These are phyloP conservation scores for Fusarium agapanthi DNA, from an alignment of 2,329 filamentous ascomycete genomes.

Conservation along the genomic window DNA sequence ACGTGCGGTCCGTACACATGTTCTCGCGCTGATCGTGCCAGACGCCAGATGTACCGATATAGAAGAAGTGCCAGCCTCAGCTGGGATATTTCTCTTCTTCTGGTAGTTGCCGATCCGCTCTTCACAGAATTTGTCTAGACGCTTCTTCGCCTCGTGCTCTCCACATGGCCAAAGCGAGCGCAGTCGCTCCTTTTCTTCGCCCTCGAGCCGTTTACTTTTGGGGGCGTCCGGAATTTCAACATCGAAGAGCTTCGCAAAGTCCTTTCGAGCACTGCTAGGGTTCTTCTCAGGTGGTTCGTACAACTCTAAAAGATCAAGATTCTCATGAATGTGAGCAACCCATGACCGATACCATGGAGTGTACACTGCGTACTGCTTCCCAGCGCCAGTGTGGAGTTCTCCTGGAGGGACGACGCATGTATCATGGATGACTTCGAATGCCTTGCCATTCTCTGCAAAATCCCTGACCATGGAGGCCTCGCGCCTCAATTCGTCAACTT, in stretches of 20 bases:
- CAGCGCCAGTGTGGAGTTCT: conserved; percentile 68
- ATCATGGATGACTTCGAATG: conserved; percentile 79
- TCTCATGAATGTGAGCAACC: conserved; percentile 75
- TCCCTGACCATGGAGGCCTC: conserved; percentile 73
- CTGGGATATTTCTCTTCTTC: conserved; percentile 71
- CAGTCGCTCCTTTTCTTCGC: conserved; percentile 67
- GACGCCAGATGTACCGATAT: conserved; percentile 78
- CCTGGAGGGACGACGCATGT: conserved; percentile 85
- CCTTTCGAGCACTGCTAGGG: conserved; percentile 47
- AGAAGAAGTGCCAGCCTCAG: conserved; percentile 68
- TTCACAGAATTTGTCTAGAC: conserved; percentile 73
- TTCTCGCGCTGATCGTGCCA: conserved; percentile 73
- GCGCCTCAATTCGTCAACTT: conserved; percentile 86
- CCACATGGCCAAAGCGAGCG: conserved; percentile 75
- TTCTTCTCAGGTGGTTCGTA: conserved; percentile 59
- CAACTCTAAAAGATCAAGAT: conserved; percentile 72
- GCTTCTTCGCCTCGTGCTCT: conserved; percentile 73
- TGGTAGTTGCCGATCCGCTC: conserved; percentile 70
- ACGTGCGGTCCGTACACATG: conserved; percentile 70
- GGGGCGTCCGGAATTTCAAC: conserved; percentile 69
- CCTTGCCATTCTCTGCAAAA: conserved; percentile 70
- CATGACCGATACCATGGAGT: conserved; percentile 83
- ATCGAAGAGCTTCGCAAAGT: conserved; percentile 67
- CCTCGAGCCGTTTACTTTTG: conserved; percentile 66
- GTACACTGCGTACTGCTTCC: conserved; percentile 86